Evolutionary conservation across 371 early-diverging fungal species (phyloP).

Genomic region (Globomyces sp.): DNA sequence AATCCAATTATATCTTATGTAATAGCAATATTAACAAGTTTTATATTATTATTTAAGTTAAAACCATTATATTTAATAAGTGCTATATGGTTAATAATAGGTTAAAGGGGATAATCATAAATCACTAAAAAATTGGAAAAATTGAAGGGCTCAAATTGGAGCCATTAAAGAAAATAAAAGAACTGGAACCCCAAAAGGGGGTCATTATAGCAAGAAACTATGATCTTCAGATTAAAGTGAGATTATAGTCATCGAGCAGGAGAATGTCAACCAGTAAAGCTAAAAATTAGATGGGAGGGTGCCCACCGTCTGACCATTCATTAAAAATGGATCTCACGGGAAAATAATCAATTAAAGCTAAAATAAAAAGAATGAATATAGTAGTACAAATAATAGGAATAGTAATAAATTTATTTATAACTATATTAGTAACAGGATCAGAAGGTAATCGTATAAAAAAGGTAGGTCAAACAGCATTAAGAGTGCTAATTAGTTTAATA

Average conservation of each 20-base stretch:
- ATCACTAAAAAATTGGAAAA: too few relatives aligned
- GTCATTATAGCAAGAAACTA: too few relatives aligned
- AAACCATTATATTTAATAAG: slow-evolving; percentile 26
- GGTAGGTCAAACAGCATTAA: slow-evolving; percentile 9
- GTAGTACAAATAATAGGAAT: slow-evolving; percentile 29
- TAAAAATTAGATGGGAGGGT: too few relatives aligned
- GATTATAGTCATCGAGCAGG: too few relatives aligned
- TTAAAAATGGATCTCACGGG: slow-evolving; percentile 33
- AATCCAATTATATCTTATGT: slow-evolving; percentile 5
- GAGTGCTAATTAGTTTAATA: slow-evolving; percentile 5
- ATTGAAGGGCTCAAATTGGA: too few relatives aligned
- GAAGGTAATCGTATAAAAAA: slow-evolving; percentile 14
- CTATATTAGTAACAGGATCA: slow-evolving; percentile 15
- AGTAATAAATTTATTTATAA: slow-evolving; percentile 20
- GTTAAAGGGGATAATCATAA: slow-evolving; percentile 14
- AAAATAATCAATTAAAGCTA: slow-evolving; percentile 27
- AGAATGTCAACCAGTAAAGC: too few relatives aligned
- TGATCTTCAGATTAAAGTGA: too few relatives aligned
- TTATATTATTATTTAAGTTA: slow-evolving; percentile 24
- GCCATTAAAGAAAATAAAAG: too few relatives aligned
- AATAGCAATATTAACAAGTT: slow-evolving; percentile 11
- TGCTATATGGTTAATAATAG: slow-evolving; percentile 19
- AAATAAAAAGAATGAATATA: slow-evolving; percentile 24
- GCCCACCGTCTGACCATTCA: too few relatives aligned
- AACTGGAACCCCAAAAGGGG: too few relatives aligned